Base-by-base conservation (phyloP, 805 yeast species). In the Ogataea haglerorum region DNA sequence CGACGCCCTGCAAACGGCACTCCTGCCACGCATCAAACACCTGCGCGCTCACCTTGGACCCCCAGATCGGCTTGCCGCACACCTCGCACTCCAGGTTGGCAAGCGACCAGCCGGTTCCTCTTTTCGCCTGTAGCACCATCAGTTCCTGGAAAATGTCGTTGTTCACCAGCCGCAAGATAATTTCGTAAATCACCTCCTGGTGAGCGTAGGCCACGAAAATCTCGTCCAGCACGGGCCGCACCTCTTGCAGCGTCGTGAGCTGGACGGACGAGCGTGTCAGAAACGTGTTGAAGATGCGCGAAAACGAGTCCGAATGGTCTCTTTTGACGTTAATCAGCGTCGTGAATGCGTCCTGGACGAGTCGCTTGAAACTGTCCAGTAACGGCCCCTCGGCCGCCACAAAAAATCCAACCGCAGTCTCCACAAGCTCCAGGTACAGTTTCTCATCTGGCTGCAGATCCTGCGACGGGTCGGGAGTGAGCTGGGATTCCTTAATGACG, bases 31-130 rank as follows among this genome's bases (percentile, higher is more conserved):
- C 66, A 30, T 70, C 68, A 38, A 75, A 74, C 28, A 73, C 68
- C 7, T 63, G 68, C 2, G 76, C 64, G 17, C 70, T 65, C 2
- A 84, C 56, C 2, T 78, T 76, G 2, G 75, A 58, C 0, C 96
- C 96, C 80, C 89, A 82, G 24, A 89, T 64, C 15, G 66, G 65
- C 46, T 78, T 79, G 1, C 87, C 90, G 60, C 97, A 90, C 0
- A 82, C 75, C 25, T 83, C 83, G 59, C 97, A 90, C 34, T 72
- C 76, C 26, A 70, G 66, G 19, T 66, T 65, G 19, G 63, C 64
- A 1, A 70, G 49, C 0, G 80, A 67, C 88, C 95, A 83, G 0
- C 96, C 97, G 26, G 64, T 59, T 0, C 68, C 49, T 16, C 73
- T 65, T 24, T 68, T 65, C 2, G 51, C 45, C 10, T 73, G 66